Percentiles rank a stretch among this genome's conserved stretches.
These are phyloP conservation scores for Knoxia roxburghii DNA, from an alignment of 257 asterid genomes.

Conservation along the genomic window DNA sequence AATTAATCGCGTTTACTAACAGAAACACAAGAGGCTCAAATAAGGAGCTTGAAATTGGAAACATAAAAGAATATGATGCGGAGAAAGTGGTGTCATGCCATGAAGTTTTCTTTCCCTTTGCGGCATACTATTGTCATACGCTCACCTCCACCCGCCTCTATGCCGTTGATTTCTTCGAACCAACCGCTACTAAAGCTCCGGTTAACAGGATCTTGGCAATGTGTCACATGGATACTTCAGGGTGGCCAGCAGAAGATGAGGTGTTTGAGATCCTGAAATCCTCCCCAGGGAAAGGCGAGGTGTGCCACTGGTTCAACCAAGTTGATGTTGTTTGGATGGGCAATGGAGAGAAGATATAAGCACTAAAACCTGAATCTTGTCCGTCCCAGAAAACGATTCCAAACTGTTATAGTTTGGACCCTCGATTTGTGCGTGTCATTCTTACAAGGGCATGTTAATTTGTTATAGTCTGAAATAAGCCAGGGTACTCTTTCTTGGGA, in stretches of 20 bases:
- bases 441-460: no score
- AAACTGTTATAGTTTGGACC: no score
- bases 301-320: background rate
- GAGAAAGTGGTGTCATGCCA: constrained; percentile 35
- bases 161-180: constrained; percentile 21
- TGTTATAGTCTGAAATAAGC: no score
- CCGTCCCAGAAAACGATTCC: no score
- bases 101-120: constrained; percentile 38
- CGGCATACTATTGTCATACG: constrained; percentile 36
- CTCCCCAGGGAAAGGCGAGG: constrained; percentile 8
- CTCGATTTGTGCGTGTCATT: no score
- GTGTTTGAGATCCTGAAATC: background rate
- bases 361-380: no score
- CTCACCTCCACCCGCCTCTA: constrained; percentile 28
- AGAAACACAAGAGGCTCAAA: constrained; percentile 20
- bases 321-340: background rate
- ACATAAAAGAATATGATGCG: constrained; percentile 11
- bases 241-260: background rate
- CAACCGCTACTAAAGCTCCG: background rate
- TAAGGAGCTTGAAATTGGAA: constrained; percentile 7
- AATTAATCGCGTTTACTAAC: constrained; percentile 20
- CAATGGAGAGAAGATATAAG: no score
- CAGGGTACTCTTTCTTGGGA: no score
- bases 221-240: constrained; percentile 12
- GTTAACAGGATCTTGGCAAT: constrained; percentile 3